Evolutionary conservation across 176 grass and related monocot genomes (phyloP).

Genomic region (Bromus sterilis): DNA sequence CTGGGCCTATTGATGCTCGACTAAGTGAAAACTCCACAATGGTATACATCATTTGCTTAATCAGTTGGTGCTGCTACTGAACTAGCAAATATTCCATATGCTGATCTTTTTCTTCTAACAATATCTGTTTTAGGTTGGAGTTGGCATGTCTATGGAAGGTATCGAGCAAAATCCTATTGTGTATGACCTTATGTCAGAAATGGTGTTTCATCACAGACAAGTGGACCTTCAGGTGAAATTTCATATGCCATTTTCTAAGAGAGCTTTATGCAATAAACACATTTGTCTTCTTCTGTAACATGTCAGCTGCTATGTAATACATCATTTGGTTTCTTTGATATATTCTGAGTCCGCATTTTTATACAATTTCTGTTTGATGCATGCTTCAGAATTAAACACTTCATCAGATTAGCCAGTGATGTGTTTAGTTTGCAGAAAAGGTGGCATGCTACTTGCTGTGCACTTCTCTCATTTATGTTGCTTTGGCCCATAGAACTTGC

Average conservation of each 20-base stretch:
- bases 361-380: neutral
- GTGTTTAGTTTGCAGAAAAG: neutral
- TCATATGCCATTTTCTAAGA: neutral
- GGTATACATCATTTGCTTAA: conserved; percentile 34
- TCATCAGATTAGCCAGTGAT: neutral
- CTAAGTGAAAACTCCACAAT: conserved; percentile 79
- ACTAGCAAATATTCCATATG: neutral
- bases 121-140: conserved; percentile 54
- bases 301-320: neutral
- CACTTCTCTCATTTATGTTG: neutral
- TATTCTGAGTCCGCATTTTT: neutral
- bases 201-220: conserved; percentile 65
- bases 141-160: conserved; percentile 99
- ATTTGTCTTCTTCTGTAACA: neutral
- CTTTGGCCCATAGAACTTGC: neutral
- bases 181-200: conserved; percentile 98
- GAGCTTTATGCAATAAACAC: neutral
- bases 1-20: conserved; percentile 75
- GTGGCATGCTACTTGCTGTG: neutral
- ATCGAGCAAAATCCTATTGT: conserved; percentile 98
- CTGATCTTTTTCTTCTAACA: neutral
- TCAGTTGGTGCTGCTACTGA: neutral
- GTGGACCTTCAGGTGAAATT: conserved; percentile 72
- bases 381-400: neutral
- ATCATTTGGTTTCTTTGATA: neutral